Evolutionary conservation across 2,329 filamentous ascomycete genomes (phyloP).

Genomic region (Hansfordia pulvinata): DNA sequence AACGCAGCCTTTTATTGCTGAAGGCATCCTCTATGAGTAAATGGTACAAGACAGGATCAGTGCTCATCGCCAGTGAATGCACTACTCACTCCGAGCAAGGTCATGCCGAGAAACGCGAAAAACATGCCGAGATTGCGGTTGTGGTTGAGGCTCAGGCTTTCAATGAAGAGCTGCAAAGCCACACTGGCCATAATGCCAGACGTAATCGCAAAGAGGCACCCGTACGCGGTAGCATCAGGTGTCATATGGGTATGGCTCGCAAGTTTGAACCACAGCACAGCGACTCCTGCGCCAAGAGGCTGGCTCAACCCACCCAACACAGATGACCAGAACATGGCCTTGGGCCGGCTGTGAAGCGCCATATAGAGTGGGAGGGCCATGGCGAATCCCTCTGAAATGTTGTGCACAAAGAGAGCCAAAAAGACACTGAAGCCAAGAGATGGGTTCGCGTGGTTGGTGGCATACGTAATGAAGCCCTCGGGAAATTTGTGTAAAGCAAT

Average conservation of each 20-base stretch:
- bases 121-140: conserved; percentile 62
- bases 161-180: conserved; percentile 75
- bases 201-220: conserved; percentile 74
- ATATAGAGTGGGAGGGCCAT: conserved; percentile 89
- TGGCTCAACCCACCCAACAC: conserved; percentile 78
- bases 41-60: too few species aligned
- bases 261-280: conserved; percentile 74
- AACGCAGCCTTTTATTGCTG: too few species aligned
- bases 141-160: conserved; percentile 74
- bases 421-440: conserved; percentile 83
- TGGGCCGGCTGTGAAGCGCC: conserved; percentile 65
- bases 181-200: conserved; percentile 95
- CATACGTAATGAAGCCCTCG: conserved; percentile 79
- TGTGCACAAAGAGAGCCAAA: conserved; percentile 92
- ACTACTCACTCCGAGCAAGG: conserved; percentile 70
- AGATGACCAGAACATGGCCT: conserved; percentile 74
- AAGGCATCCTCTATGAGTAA: too few species aligned
- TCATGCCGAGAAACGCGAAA: conserved; percentile 80
- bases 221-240: conserved; percentile 50
- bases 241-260: conserved; percentile 36
- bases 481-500: conserved; percentile 95
- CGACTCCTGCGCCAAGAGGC: conserved; percentile 71
- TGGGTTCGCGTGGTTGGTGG: conserved; percentile 92
- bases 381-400: conserved; percentile 93
- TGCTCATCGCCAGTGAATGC: conserved; percentile 55